Evolutionary conservation across 371 early-diverging fungal species (phyloP), one percentile per base, ranked within the genome.

Genomic region (Encephalitozoon intestinalis): DNA sequence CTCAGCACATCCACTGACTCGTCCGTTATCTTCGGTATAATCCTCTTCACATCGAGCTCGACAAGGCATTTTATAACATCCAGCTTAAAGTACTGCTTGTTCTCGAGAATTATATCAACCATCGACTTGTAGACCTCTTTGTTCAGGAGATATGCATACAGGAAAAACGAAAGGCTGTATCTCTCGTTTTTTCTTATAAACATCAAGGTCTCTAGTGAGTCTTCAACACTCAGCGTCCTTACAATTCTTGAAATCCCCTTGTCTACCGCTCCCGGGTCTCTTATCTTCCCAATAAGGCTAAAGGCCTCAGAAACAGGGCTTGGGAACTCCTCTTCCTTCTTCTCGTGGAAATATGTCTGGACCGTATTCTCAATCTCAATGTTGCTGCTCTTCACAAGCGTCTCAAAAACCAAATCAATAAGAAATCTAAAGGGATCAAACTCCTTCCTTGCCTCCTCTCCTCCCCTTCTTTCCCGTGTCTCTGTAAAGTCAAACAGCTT

Each of bases 301-400:
- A 34, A 34, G 6, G 72, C 28, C 30, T 58, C 28, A 3, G 26
- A 39, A 7, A 71, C n/a, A 12, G 58, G 18, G 21, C 37, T 34
- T 2, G 26, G 26, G n/a, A 40, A 6, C 30, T n/a, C 46, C 12
- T 39, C 18, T 2, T 52, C 25, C 12, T 21, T 2, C 15, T 41
- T 63, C n/a, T 46, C 54, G 28, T 63, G 40, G 28, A 58, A 71
- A 44, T 71, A 44, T 31, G 41, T 58, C 46, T 71, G 63, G n/a
- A 71, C 34, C 6, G 58, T 37, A 40, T 71, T 71, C 25, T 39
- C 44, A 23, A 71, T 71, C 40, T 71, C 72, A 21, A 43, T 18
- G 34, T 54, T 63, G 23, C 63, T 31, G 23, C 43, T 58, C 34
- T 58, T 71, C 41, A 71, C 46, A 34, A 71, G 50, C 18, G 49